Percentiles rank a stretch among this genome's conserved stretches.
Evolutionary conservation across 805 yeast genomes (phyloP).

Genomic region (Suhomyces vadensis): DNA sequence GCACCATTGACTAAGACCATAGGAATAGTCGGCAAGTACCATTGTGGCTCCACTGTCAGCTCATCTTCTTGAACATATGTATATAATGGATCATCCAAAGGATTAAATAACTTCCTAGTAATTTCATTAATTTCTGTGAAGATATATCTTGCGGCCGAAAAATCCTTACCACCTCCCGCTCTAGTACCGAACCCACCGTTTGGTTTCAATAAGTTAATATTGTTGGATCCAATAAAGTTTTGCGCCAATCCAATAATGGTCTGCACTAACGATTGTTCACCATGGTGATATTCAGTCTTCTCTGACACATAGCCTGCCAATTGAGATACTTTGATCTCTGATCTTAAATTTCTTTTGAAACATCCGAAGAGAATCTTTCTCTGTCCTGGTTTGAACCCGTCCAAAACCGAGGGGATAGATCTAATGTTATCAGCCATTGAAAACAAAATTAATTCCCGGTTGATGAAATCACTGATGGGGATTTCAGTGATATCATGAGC

Average conservation of each 20-base stretch:
- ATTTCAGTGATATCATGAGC: slow-evolving; percentile 75
- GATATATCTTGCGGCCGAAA: slow-evolving; percentile 97
- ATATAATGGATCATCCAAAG: slow-evolving; percentile 75
- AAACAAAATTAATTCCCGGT: slow-evolving; percentile 90
- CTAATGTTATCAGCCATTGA: slow-evolving; percentile 96
- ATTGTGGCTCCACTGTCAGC: slow-evolving; percentile 89
- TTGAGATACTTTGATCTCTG: slow-evolving; percentile 87
- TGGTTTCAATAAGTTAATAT: slow-evolving; percentile 80
- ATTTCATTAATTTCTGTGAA: slow-evolving; percentile 79
- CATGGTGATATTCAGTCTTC: slow-evolving; percentile 93
- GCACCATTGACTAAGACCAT: slow-evolving; percentile 94
- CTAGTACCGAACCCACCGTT: slow-evolving; percentile 97
- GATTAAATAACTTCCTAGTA: slow-evolving; percentile 74
- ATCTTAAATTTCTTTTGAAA: slow-evolving; percentile 72
- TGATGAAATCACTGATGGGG: slow-evolving; percentile 91
- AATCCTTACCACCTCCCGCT: slow-evolving; percentile 96
- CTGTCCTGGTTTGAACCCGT: slow-evolving; percentile 97
- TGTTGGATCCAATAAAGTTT: slow-evolving; percentile 90
- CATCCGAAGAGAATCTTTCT: slow-evolving; percentile 89
- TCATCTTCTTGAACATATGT: slow-evolving; percentile 90
- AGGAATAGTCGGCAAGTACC: slow-evolving; percentile 93
- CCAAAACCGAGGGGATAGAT: slow-evolving; percentile 90
- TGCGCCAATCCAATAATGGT: slow-evolving; percentile 95
- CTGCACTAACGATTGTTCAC: slow-evolving; percentile 83
- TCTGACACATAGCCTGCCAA: slow-evolving; percentile 88